These are phyloP conservation scores for Cucurbitaria berberidis DNA, from an alignment of 2,329 filamentous ascomycete species.

Conservation along the genomic window DNA sequence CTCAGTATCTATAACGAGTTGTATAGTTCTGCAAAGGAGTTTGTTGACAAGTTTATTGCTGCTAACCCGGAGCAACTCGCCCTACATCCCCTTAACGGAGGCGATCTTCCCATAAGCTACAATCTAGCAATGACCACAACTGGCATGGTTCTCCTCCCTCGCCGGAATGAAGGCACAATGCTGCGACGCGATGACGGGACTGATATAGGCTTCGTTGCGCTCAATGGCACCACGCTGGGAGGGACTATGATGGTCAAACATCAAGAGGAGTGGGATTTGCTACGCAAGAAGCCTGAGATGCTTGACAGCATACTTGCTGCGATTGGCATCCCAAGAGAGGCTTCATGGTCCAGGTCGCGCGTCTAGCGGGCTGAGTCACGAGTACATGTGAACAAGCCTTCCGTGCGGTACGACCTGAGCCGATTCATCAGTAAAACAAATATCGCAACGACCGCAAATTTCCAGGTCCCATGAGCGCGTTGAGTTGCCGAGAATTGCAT, in stretches of 20 bases:
- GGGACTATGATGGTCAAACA: slow-evolving; percentile 66
- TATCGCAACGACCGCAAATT: background rate
- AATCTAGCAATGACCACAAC: slow-evolving; percentile 63
- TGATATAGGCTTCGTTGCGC: slow-evolving; percentile 52
- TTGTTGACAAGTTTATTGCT: slow-evolving; percentile 50
- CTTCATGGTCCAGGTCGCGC: slow-evolving; percentile 5
- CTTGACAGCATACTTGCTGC: slow-evolving; percentile 54
- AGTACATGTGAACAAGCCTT: background rate
- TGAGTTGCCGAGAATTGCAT: too few relatives aligned
- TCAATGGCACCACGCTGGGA: slow-evolving; percentile 64
- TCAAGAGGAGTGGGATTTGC: slow-evolving; percentile 59
- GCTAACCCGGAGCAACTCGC: slow-evolving; percentile 41
- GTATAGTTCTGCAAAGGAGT: slow-evolving; percentile 40
- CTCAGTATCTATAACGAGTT: slow-evolving; percentile 44
- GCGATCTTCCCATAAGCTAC: slow-evolving; percentile 60
- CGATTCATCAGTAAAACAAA: background rate
- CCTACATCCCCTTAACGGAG: slow-evolving; percentile 37
- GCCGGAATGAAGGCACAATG: slow-evolving; percentile 53
- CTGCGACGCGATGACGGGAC: slow-evolving; percentile 49
- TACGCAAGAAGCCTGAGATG: slow-evolving; percentile 50
- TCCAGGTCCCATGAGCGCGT: background rate
- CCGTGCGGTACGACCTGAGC: background rate
- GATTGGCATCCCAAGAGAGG: slow-evolving; percentile 42
- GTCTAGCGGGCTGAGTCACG: slow-evolving; percentile 2
- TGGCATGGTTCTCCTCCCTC: slow-evolving; percentile 61